Base-by-base conservation (phyloP, 2,329 filamentous ascomycete genomes). In the Penicillium sp. region DNA sequence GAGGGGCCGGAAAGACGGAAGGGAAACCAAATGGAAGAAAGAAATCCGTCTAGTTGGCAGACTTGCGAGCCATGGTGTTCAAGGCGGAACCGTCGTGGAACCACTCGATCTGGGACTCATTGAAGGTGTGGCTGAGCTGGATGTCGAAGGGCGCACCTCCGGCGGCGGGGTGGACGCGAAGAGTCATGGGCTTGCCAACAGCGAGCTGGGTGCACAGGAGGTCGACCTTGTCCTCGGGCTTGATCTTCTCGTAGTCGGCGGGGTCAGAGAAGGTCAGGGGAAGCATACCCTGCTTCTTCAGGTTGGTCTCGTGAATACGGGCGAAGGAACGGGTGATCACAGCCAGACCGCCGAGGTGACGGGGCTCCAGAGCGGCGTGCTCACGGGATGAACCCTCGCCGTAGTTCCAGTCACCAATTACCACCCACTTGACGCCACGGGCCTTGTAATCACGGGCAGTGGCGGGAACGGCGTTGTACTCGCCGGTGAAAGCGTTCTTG, bases 251-350 rank as follows among this genome's bases (percentile, higher is more conserved):
- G 72, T 98, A 98, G 72, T 98, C 93, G 67, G 85, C 91, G 41
- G 91, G 91, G 67, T 97, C 83, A 43, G 81, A 73, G 76, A 98
- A 98, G 60, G 90, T 97, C 54, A 98, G 80, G 62, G 93, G 93
- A 75, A 98, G 86, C 91, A 98, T 96, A 74, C 93, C 93, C 82
- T 98, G 93, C 85, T 98, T 98, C 87, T 98, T 98, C 77, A 98
- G 75, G 82, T 98, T 98, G 78, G 93, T 98, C 80, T 98, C 93
- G 80, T 98, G 93, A 66, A 98, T 98, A 86, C 93, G 93, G 63
- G 93, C 93, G 68, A 98, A 98, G 53, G 81, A 87, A 66, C 88
- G 85, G 65, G 86, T 90, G 68, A 98, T 94, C 77, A 98, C 95
- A 63, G 91, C 93, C 62, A 96, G 81, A 71, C 91, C 93, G 64